Evolutionary conservation across 768 basidiomycete species (phyloP).

Genomic region (Leucosporidium yakuticum): DNA sequence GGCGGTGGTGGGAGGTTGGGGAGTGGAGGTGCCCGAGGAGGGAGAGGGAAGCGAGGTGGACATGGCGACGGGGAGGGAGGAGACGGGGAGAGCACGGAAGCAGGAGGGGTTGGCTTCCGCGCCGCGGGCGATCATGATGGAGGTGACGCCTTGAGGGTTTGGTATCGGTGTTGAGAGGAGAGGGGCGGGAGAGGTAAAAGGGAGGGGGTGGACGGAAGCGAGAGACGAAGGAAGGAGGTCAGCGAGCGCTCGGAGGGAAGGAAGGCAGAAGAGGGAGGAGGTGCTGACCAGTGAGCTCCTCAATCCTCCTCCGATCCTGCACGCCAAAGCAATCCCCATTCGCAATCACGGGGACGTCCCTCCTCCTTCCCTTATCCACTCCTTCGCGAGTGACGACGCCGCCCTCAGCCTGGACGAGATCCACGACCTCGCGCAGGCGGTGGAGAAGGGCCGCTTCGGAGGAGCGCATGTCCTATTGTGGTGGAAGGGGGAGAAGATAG

Average conservation of each 20-base stretch:
- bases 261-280: too few relatives aligned
- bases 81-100: slow-evolving; percentile 52
- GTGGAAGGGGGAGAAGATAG: too few relatives aligned
- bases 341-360: slow-evolving; percentile 78
- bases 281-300: slow-evolving; percentile 67
- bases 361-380: slow-evolving; percentile 49
- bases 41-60: too few relatives aligned
- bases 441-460: slow-evolving; percentile 70
- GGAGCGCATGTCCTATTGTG: slow-evolving; percentile 67
- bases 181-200: background rate
- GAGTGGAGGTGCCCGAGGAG: too few relatives aligned
- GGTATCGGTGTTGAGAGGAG: background rate
- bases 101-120: slow-evolving; percentile 89
- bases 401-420: slow-evolving; percentile 61
- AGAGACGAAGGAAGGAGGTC: slow-evolving; percentile 2
- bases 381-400: background rate
- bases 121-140: slow-evolving; percentile 92
- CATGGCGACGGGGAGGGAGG: too few relatives aligned
- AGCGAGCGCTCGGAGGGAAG: too few relatives aligned
- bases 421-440: slow-evolving; percentile 74
- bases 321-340: slow-evolving; percentile 85
- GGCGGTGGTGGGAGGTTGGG: too few relatives aligned
- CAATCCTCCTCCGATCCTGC: slow-evolving; percentile 70
- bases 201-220: slow-evolving; percentile 1
- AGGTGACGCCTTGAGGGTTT: slow-evolving; percentile 82